Evolutionary conservation across 2,329 filamentous ascomycete species (phyloP).

Genomic region (Esteya vermicola): DNA sequence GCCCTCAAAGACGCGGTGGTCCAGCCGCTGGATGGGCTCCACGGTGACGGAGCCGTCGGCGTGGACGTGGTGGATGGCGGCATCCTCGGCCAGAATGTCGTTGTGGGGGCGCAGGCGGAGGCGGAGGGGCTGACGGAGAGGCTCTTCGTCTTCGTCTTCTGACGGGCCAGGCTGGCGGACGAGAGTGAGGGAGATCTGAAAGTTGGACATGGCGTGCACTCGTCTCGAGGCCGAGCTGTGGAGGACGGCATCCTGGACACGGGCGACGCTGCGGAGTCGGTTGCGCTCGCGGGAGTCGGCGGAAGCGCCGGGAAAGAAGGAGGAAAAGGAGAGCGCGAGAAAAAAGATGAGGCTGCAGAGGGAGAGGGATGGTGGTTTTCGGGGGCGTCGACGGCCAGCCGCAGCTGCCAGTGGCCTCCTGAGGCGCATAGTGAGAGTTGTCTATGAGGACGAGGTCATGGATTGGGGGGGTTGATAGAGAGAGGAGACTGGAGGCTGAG

Average conservation of each 20-base stretch:
- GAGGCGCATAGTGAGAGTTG: background rate
- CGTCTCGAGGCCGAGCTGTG: conserved; percentile 66
- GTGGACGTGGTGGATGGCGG: conserved; percentile 58
- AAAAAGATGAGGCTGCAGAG: too few relatives aligned
- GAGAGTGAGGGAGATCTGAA: conserved; percentile 75
- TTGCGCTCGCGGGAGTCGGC: conserved; percentile 62
- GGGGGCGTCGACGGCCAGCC: too few relatives aligned
- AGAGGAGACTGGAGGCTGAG: too few relatives aligned
- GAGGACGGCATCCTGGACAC: conserved; percentile 61
- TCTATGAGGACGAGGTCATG: too few relatives aligned
- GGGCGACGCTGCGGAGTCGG: conserved; percentile 59
- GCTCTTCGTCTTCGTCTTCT: conserved; percentile 19
- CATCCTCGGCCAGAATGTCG: conserved; percentile 68
- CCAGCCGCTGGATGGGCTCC: conserved; percentile 57
- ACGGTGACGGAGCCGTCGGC: conserved; percentile 54
- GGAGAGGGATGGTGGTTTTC: too few relatives aligned
- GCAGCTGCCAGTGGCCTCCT: too few relatives aligned
- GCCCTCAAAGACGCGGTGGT: conserved; percentile 77
- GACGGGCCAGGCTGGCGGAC: conserved; percentile 44
- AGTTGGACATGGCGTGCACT: conserved; percentile 66
- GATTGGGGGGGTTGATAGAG: too few relatives aligned
- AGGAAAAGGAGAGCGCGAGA: background rate
- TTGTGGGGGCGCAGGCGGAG: conserved; percentile 80
- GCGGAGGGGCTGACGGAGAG: conserved; percentile 52
- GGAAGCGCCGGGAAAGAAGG: conserved; percentile 15